These are phyloP conservation scores for Pezicula radicicola DNA, from an alignment of 2,329 filamentous ascomycete species.

Conservation along the genomic window DNA sequence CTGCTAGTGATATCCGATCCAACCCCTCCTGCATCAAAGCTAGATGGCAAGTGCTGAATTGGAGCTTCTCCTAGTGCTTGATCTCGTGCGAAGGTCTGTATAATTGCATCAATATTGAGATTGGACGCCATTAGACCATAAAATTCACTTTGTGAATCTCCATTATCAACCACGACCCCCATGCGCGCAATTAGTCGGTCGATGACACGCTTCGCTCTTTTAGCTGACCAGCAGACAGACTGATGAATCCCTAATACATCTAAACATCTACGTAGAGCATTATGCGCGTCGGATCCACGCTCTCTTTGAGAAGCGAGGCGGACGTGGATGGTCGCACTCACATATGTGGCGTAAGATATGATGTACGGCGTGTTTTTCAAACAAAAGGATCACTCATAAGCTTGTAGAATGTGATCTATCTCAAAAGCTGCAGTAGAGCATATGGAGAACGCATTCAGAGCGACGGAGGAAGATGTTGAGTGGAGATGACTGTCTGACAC, in stretches of 20 bases:
- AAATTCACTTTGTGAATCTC: background rate
- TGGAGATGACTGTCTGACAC: slow-evolving; percentile 47
- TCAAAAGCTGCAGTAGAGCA: slow-evolving; percentile 43
- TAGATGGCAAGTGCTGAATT: background rate
- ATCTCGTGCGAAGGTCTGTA: slow-evolving; percentile 1
- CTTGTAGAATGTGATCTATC: slow-evolving; percentile 40
- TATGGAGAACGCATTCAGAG: slow-evolving; percentile 35
- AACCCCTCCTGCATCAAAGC: background rate
- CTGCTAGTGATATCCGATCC: background rate
- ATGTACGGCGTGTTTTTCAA: slow-evolving; percentile 47
- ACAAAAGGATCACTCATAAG: slow-evolving; percentile 42
- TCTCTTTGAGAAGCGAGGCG: slow-evolving; percentile 8
- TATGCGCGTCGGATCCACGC: slow-evolving; percentile 6
- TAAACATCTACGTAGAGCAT: slow-evolving; percentile 3
- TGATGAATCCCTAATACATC: slow-evolving; percentile 7
- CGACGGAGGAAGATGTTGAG: slow-evolving; percentile 35
- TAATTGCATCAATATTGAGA: slow-evolving; percentile 7
- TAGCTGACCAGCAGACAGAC: slow-evolving; percentile 2
- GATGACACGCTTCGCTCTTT: slow-evolving; percentile 6
- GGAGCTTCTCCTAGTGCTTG: background rate
- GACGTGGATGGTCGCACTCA: slow-evolving; percentile 13
- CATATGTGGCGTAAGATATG: slow-evolving; percentile 54
- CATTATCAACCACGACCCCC: background rate
- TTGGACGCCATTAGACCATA: background rate
- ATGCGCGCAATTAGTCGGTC: slow-evolving; percentile 3